These are phyloP conservation scores for Emericellopsis terricola DNA, from an alignment of 495 filamentous ascomycete genomes.

Conservation along the genomic window DNA sequence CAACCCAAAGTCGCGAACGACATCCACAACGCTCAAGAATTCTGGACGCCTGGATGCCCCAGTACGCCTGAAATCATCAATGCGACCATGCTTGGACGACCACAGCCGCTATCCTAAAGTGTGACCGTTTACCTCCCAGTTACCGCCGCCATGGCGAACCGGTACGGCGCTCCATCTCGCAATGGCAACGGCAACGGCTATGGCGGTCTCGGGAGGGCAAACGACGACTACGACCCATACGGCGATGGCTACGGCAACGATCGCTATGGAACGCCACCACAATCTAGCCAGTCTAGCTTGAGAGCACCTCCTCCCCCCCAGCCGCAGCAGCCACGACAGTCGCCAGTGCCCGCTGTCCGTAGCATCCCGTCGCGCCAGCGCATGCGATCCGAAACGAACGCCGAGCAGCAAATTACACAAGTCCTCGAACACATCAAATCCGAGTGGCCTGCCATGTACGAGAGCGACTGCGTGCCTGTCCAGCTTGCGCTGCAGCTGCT, in stretches of 20 bases:
- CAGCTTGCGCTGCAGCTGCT: conserved; percentile 84
- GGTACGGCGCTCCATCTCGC: conserved; percentile 15
- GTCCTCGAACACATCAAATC: conserved; percentile 49
- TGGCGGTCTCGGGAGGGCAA: conserved; percentile 7
- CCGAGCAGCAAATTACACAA: conserved; percentile 27
- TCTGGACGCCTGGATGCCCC: too few species aligned
- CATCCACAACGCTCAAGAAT: too few species aligned
- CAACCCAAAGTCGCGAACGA: too few species aligned
- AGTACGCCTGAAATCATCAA: too few species aligned
- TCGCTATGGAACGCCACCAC: conserved; percentile 12
- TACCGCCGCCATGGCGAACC: conserved; percentile 14
- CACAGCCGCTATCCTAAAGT: too few species aligned
- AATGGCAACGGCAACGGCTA: conserved; percentile 9
- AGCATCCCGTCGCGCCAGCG: conserved; percentile 1
- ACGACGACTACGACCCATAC: conserved; percentile 27
- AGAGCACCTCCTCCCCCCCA: not conserved
- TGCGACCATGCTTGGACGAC: too few species aligned
- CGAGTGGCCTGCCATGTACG: conserved; percentile 84
- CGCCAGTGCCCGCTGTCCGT: not conserved
- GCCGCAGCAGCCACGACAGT: not conserved
- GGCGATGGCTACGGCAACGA: conserved; percentile 26
- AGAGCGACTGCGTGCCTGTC: conserved; percentile 74
- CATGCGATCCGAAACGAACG: conserved; percentile 16
- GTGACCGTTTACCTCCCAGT: too few species aligned
- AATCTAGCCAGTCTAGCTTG: conserved; percentile 2